Base-by-base conservation (phyloP, 306 rosid genomes). In the Citrullus mucosospermus region DNA sequence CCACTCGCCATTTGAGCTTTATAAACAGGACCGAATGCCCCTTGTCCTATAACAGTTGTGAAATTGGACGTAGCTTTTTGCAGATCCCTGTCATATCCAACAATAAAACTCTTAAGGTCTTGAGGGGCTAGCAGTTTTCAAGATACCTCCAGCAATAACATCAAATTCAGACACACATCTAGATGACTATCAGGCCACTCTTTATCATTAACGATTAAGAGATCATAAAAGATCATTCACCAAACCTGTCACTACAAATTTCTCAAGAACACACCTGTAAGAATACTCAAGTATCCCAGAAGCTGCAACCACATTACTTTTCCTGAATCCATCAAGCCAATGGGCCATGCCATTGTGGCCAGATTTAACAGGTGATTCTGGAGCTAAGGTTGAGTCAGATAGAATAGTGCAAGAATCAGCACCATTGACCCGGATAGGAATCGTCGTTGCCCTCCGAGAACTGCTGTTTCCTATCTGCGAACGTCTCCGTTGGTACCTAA, bases 11-110 rank as follows among this genome's bases (percentile, higher is more conserved):
- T 92, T 75, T 92, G 98, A 85, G 99, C 99, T 85, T 81, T 96
- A 84, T 91, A 96, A 81, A 96, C 99, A 79, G 96, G 98, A 82
- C 99, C 99, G 80, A 96, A 96, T 14, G 99, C 98, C 50, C 99
- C 99, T 84, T 96, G 97, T 78, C 99, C 99, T 81, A 96, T 87
- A 25, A 90, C 87, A 53, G 99, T 96, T 59, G 99, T 96, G 80
- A 96, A 96, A 79, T 96, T 91, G 83, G 53, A 78, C 10, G 99
- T 96, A n/a, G 93, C 99, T 73, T 92, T 96, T 79, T 90, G 99
- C 88, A 96, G 84, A 83, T 96, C 99, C 97, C 99, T 96, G 84
- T 46, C 78, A 74, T 53, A 7, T 74, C 48, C 46, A 74, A 50
- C 61, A 51, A 48, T 4, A 50, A 14, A 48, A 72, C 22, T 50